Percentiles rank a stretch among this genome's conserved stretches.
These are phyloP conservation scores for Cucumis melo DNA, from an alignment of 306 rosid species.

Conservation along the genomic window DNA sequence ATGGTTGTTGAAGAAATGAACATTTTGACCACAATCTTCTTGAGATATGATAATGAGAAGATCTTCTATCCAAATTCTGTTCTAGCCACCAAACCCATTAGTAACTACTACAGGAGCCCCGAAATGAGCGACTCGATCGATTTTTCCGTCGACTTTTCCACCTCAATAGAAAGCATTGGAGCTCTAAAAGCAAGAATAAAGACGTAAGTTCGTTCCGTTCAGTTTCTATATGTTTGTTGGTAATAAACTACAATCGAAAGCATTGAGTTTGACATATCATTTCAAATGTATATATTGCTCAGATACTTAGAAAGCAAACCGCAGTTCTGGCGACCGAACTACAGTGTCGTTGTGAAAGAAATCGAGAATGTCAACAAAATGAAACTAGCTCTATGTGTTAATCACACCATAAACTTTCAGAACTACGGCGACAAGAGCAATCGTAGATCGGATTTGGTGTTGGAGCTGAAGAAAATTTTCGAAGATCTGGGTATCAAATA, in stretches of 20 bases:
- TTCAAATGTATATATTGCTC: not conserved
- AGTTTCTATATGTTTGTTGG: not conserved
- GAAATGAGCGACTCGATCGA: constrained; percentile 68
- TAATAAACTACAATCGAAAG: not conserved
- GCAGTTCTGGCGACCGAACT: constrained; percentile 55
- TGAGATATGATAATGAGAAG: constrained; percentile 74
- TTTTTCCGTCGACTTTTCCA: constrained; percentile 52
- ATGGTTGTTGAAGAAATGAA: constrained; percentile 90
- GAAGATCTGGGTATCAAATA: constrained; percentile 61
- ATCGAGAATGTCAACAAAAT: constrained; percentile 61
- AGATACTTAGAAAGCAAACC: constrained; percentile 77
- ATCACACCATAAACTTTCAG: constrained; percentile 82
- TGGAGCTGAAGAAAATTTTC: constrained; percentile 64
- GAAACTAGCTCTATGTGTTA: constrained; percentile 34
- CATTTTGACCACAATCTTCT: constrained; percentile 60
- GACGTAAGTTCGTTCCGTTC: constrained; percentile 29
- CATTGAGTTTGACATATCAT: not conserved
- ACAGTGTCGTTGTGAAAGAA: constrained; percentile 47
- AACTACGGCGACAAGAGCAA: constrained; percentile 43
- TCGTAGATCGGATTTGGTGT: constrained; percentile 59
- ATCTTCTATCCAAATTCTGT: constrained; percentile 75
- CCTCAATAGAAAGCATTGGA: constrained; percentile 56
- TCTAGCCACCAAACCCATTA: constrained; percentile 62
- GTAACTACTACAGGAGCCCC: constrained; percentile 83
- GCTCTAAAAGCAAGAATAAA: constrained; percentile 45